Percentiles rank a stretch among this genome's conserved stretches.
These are phyloP conservation scores for Sporothrix dimorphospora DNA, from an alignment of 2,329 filamentous ascomycete genomes.

Conservation along the genomic window DNA sequence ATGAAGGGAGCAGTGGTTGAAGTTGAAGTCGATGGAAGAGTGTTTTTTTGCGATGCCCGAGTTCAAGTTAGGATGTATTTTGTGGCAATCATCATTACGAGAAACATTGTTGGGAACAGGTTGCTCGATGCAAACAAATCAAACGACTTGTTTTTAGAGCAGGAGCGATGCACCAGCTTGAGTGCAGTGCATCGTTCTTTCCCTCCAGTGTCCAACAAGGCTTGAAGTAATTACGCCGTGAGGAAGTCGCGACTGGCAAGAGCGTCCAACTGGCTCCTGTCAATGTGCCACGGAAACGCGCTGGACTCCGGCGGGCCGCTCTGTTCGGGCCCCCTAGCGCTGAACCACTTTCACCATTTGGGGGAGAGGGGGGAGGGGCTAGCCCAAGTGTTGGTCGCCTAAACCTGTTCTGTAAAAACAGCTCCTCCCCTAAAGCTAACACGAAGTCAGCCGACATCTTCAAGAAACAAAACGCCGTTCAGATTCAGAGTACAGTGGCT, in stretches of 20 bases:
- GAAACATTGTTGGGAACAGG: neutral
- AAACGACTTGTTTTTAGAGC: neutral
- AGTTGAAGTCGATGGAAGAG: neutral
- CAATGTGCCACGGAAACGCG: neutral
- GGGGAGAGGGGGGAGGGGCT: neutral
- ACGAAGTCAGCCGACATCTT: constrained; percentile 15
- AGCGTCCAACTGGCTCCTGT: neutral
- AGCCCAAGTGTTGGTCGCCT: neutral
- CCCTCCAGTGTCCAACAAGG: neutral
- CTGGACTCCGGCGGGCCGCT: neutral
- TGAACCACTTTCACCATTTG: neutral
- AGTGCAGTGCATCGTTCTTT: neutral
- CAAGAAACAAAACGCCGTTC: constrained; percentile 1
- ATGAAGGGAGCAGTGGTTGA: neutral
- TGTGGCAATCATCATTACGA: neutral
- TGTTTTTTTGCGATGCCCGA: neutral
- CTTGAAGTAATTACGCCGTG: too few species aligned
- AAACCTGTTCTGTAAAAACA: neutral
- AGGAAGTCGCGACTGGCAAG: constrained; percentile 6
- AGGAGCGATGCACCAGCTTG: neutral
- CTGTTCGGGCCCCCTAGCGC: neutral
- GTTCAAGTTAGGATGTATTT: neutral
- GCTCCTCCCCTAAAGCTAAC: neutral
- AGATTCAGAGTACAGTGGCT: neutral
- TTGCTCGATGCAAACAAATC: neutral